Evolutionary conservation across 2,329 filamentous ascomycete species (phyloP).

Genomic region (Aspergillus melleus): DNA sequence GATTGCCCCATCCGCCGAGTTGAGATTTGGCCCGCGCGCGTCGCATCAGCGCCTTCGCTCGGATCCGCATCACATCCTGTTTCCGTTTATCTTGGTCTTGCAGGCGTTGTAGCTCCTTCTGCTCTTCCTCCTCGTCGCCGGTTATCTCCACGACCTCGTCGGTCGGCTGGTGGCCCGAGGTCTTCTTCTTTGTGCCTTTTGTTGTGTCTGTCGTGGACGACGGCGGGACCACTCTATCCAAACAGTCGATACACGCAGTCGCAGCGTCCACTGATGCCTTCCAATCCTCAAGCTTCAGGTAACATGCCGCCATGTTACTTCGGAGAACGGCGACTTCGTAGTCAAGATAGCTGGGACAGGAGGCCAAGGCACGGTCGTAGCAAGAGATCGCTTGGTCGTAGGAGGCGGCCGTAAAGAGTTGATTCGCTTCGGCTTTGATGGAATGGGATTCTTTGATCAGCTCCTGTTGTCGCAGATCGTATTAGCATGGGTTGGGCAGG

Average conservation of each 20-base stretch:
- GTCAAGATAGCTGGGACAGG: conserved; percentile 80
- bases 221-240: conserved; percentile 62
- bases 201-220: conserved; percentile 33
- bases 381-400: conserved; percentile 77
- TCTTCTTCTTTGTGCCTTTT: conserved; percentile 14
- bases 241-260: conserved; percentile 67
- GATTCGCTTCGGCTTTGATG: conserved; percentile 75
- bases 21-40: conserved; percentile 72
- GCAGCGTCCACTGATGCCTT: conserved; percentile 76
- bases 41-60: conserved; percentile 78
- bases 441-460: conserved; percentile 70
- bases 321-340: conserved; percentile 85
- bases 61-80: conserved; percentile 72
- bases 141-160: conserved; percentile 51
- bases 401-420: conserved; percentile 69
- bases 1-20: conserved; percentile 73
- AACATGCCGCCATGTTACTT: conserved; percentile 86
- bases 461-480: conserved; percentile 44
- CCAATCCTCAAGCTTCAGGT: conserved; percentile 83
- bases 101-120: conserved; percentile 44
- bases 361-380: conserved; percentile 77
- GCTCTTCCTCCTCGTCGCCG: conserved; percentile 41
- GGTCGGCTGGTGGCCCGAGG: conserved; percentile 10
- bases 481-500: conserved; percentile 6
- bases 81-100: conserved; percentile 48